These are phyloP conservation scores for Pseudocercospora macadamiae DNA, from an alignment of 2,329 filamentous ascomycete genomes.

Conservation along the genomic window DNA sequence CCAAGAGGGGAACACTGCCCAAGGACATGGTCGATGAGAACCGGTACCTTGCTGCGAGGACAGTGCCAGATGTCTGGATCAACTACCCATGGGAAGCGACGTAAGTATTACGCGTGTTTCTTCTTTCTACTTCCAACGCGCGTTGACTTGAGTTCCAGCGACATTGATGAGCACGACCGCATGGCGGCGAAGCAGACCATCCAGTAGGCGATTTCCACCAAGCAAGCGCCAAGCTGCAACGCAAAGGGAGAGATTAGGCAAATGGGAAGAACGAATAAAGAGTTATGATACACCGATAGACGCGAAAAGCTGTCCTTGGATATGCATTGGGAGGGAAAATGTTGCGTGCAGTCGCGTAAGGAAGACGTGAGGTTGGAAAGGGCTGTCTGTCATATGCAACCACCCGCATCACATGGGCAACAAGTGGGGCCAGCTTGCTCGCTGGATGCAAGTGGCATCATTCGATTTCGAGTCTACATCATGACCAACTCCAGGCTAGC, in stretches of 20 bases:
- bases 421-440: no score
- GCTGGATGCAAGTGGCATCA: not conserved
- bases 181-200: slow-evolving; percentile 53
- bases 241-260: not conserved
- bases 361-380: not conserved
- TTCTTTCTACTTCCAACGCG: no score
- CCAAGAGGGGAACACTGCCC: slow-evolving; percentile 87
- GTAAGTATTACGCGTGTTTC: slow-evolving; percentile 27
- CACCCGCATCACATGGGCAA: no score
- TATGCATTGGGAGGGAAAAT: not conserved
- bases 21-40: slow-evolving; percentile 71
- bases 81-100: slow-evolving; percentile 98
- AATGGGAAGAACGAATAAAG: not conserved
- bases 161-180: slow-evolving; percentile 90
- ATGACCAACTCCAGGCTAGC: not conserved
- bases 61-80: slow-evolving; percentile 94
- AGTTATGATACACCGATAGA: not conserved
- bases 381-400: no score
- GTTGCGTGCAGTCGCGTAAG: not conserved
- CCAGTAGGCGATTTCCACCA: not conserved
- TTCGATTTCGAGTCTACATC: not conserved
- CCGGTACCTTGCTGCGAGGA: slow-evolving; percentile 82
- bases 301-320: not conserved
- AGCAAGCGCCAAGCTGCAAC: not conserved
- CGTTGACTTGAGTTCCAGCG: slow-evolving; percentile 39